Base-by-base conservation (phyloP, 2,329 filamentous ascomycete genomes). In the Ampelomyces quisqualis region DNA sequence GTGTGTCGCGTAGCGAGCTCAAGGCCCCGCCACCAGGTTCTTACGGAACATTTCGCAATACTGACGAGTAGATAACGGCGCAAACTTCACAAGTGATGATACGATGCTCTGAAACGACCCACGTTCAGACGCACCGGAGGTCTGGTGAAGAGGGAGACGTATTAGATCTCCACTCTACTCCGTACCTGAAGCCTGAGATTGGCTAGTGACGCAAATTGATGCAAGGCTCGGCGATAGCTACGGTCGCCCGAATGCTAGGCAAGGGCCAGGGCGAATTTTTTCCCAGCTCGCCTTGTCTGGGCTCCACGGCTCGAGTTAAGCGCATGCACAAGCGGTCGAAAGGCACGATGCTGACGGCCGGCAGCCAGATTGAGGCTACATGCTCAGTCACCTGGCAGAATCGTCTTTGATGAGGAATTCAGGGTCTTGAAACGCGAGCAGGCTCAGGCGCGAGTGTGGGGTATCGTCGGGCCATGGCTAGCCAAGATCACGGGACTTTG, bases 401-500 rank as follows among this genome's bases (percentile, higher is more conserved):
- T 49, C 51, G n/a, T n/a, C n/a, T n/a, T n/a, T n/a, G n/a, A n/a
- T n/a, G n/a, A n/a, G n/a, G n/a, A n/a, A n/a, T n/a, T n/a, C 48
- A 56, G 62, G 61, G 54, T 53, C 41, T 45, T 58, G 60, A 65
- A 64, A 63, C 57, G 47, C 51, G 50, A 47, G 38, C n/a, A n/a
- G n/a, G n/a, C 39, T 47, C 41, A 50, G 34, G 41, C 51, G 58
- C 49, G 40, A 54, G 58, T 53, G 51, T 60, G 55, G 60, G 53
- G 57, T 51, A 57, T 51, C 50, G 56, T 48, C 46, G 48, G 43
- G 44, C 43, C 45, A 31, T 43, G 33, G 43, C 41, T n/a, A n/a
- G n/a, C n/a, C n/a, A 19, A 46, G 41, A 59, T 67, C 64, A 65
- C 58, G 65, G 59, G 65, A 65, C 49, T 37, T 42, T 58, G 64